These are phyloP conservation scores for Trichophyton verrucosum DNA, from an alignment of 2,329 filamentous ascomycete genomes.

Conservation along the genomic window DNA sequence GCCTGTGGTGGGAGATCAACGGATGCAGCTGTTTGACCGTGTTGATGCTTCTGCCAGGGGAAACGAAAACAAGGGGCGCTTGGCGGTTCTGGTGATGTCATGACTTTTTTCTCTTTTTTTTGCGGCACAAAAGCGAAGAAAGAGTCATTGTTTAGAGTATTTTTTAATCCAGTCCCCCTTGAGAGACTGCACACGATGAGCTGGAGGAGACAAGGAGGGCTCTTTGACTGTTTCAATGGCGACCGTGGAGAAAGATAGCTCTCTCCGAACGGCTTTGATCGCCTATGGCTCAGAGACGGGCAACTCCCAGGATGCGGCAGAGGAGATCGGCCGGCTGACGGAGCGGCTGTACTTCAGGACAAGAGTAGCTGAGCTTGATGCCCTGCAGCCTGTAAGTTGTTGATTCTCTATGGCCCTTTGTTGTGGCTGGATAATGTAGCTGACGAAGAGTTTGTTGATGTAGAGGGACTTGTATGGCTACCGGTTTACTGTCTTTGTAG, in stretches of 20 bases:
- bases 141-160: neutral
- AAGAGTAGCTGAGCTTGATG: constrained; percentile 64
- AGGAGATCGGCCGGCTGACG: constrained; percentile 62
- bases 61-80: neutral
- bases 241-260: neutral
- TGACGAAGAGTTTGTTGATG: neutral
- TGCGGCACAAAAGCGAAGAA: neutral
- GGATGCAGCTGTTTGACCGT: neutral
- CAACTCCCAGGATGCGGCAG: constrained; percentile 81
- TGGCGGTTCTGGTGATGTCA: constrained; percentile 9
- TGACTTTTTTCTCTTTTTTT: constrained; percentile 3
- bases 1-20: neutral
- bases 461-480: constrained; percentile 27
- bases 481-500: constrained; percentile 51
- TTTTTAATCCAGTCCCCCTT: too few relatives aligned
- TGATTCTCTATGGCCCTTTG: neutral
- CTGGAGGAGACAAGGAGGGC: neutral
- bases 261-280: constrained; percentile 44
- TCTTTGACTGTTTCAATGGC: constrained; percentile 2
- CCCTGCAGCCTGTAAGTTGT: constrained; percentile 55
- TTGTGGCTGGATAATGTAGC: neutral
- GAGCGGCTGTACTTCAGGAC: constrained; percentile 70
- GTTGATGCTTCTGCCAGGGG: neutral
- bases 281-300: constrained; percentile 93
- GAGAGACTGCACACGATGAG: neutral